These are phyloP conservation scores for Saccharomyces hybrid DNA, from an alignment of 1,139 yeast genomes.

Conservation along the genomic window DNA sequence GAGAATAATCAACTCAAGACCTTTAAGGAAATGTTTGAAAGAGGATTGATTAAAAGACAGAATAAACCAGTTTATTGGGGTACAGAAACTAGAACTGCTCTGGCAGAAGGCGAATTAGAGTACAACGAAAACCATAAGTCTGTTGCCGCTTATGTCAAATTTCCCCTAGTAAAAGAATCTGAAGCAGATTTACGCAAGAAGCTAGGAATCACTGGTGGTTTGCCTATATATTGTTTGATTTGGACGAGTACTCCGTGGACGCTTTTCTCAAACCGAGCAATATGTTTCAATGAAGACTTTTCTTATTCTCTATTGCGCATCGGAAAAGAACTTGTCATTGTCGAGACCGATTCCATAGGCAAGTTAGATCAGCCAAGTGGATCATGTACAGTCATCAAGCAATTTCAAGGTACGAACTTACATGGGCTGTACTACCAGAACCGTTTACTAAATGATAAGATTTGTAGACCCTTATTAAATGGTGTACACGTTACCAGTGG, in stretches of 20 bases:
- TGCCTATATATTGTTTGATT: conserved; percentile 38
- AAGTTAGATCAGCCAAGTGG: conserved; percentile 24
- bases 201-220: conserved; percentile 6
- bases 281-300: conserved; percentile 58
- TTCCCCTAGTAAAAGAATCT: conserved; percentile 41
- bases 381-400: conserved; percentile 16
- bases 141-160: conserved; percentile 62
- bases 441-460: conserved; percentile 41
- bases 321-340: conserved; percentile 31
- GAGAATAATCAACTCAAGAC: conserved; percentile 69
- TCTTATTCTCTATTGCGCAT: conserved; percentile 48
- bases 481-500: conserved; percentile 75
- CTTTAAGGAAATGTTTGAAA: conserved; percentile 57
- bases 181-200: background rate
- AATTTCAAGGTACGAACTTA: conserved; percentile 42
- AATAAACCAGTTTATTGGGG: conserved; percentile 98
- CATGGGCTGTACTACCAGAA: conserved; percentile 45
- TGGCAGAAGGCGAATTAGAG: conserved; percentile 94
- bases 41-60: conserved; percentile 70
- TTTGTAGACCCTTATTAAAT: conserved; percentile 52
- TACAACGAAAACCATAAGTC: conserved; percentile 69
- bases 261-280: conserved; percentile 75
- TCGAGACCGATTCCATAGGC: conserved; percentile 41
- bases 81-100: conserved; percentile 83
- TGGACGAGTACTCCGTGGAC: conserved; percentile 99